A percentile compares a stretch with the other conserved stretches of the same genome.
Evolutionary conservation across 2,329 filamentous ascomycete species (phyloP).

Genomic region (Cordyceps pruinosa): DNA sequence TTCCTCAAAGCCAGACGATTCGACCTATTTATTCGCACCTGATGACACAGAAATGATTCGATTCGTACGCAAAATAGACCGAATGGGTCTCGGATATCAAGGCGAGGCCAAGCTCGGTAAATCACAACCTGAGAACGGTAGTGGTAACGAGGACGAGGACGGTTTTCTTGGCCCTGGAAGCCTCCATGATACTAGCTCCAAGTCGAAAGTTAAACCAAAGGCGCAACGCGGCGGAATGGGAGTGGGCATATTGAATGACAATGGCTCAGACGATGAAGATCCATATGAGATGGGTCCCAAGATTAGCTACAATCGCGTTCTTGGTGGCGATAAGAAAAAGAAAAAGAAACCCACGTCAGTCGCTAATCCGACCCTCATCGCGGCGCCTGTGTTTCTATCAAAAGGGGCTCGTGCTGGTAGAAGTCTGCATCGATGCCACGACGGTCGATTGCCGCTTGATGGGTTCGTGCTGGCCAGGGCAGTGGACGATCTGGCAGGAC

Average conservation of each 20-base stretch:
- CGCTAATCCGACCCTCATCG: constrained; percentile 56
- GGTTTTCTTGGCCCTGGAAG: constrained; percentile 17
- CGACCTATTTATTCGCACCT: constrained; percentile 74
- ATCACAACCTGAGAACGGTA: constrained; percentile 27
- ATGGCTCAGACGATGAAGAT: constrained; percentile 90
- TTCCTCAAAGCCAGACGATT: constrained; percentile 31
- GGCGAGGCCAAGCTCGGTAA: constrained; percentile 48
- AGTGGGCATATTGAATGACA: constrained; percentile 84
- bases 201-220: constrained; percentile 44
- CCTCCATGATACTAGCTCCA: constrained; percentile 22
- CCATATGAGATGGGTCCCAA: constrained; percentile 86
- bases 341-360: constrained; percentile 45
- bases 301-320: constrained; percentile 76
- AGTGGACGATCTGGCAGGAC: constrained; percentile 30
- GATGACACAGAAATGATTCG: constrained; percentile 66
- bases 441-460: constrained; percentile 71
- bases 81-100: constrained; percentile 62
- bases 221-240: constrained; percentile 62
- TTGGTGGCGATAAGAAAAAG: constrained; percentile 78
- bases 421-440: constrained; percentile 60
- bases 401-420: constrained; percentile 36
- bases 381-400: constrained; percentile 69
- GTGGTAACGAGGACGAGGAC: constrained; percentile 40
- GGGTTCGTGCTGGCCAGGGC: constrained; percentile 68
- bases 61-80: constrained; percentile 59